Evolutionary conservation across 176 grass and related monocot species (phyloP), one percentile per base, ranked within the genome.

Genomic region (Paspalum vaginatum): DNA sequence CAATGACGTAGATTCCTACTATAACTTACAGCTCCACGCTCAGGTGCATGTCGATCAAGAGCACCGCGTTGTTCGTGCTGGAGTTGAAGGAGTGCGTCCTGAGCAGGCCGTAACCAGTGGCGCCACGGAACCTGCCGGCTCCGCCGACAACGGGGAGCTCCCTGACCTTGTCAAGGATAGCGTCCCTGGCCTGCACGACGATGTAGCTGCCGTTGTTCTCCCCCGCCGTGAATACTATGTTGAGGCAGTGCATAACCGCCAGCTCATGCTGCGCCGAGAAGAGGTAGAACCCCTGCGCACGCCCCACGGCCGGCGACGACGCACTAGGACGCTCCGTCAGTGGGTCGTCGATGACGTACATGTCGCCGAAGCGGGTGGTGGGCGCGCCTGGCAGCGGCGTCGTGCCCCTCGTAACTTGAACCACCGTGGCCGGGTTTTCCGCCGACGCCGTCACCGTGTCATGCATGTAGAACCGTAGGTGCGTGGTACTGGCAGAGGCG

Each of bases 271-370:
- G 50, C 9, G 80, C 61, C 2, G 81, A 61, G 42, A 58, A 75
- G 48, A 84, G 54, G 61, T 94, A 91, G 80, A 85, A 79, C 2
- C 89, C 89, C 43, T 91, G 84, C 39, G 87, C 92, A 32, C 87
- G 67, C 11, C 89, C 92, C 7, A 94, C 42, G 24, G 14, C 49
- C 7, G 25, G 65, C 6, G 89, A 87, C 13, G 84, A 22, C 62
- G 54, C 21, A 16, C 16, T 14, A 5, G 92, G 48, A 0, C 72
- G 87, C 25, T 82, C 67, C 6, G 89, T 94, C 68, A 94, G 70
- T 10, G 68, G 72, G 75, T 94, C 92, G 82, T 91, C 92, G 81
- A 91, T 44, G 17, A 66, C 69, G 82, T 80, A 84, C 27, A 83
- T 52, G 76, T 80, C 81, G 11, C 92, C 89, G n/a, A 94, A 94